Percentiles rank a stretch among this genome's conserved stretches.
phyloP scores from a whole-genome alignment of 108 stramenopile species.

The Asterionellopsis glacialis region DNA sequence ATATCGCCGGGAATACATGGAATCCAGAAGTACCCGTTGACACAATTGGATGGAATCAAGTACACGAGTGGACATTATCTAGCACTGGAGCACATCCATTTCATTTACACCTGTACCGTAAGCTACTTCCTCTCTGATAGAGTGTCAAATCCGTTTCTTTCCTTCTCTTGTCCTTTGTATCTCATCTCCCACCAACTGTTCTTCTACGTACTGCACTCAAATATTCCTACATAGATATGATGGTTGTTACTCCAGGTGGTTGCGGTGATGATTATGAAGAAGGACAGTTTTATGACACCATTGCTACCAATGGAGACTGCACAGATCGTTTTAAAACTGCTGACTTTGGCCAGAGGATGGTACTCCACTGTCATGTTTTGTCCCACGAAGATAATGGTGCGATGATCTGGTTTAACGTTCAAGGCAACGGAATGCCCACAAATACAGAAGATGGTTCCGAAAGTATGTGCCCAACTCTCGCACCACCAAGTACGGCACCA shows the following conservation, averaged over 20 bases:
- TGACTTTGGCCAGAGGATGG: conserved; percentile 30
- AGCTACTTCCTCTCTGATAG: no score
- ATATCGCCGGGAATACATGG: conserved; percentile 26
- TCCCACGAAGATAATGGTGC: conserved; percentile 40
- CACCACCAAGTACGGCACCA: no score
- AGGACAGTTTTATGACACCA: conserved; percentile 49
- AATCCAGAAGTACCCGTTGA: conserved; percentile 19
- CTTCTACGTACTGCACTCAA: no score
- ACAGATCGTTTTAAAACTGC: conserved; percentile 27
- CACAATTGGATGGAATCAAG: conserved; percentile 16
- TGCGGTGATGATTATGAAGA: conserved; percentile 35
- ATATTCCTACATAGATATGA: conserved; percentile 21
- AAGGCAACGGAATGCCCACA: background rate
- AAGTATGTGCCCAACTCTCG: no score
- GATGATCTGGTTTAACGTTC: conserved; percentile 28
- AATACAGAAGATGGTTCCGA: background rate
- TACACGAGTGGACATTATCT: conserved; percentile 29
- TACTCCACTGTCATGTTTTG: conserved; percentile 45
- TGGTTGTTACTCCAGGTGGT: conserved; percentile 31
- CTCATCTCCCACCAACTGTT: no score
- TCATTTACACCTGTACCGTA: conserved; percentile 40
- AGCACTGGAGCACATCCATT: conserved; percentile 30
- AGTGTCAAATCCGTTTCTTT: no score
- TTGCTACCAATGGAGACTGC: conserved; percentile 20
- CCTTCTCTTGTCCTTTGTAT: no score